Evolutionary conservation across 2,329 filamentous ascomycete species (phyloP).

Genomic region (Botryotinia calthae): DNA sequence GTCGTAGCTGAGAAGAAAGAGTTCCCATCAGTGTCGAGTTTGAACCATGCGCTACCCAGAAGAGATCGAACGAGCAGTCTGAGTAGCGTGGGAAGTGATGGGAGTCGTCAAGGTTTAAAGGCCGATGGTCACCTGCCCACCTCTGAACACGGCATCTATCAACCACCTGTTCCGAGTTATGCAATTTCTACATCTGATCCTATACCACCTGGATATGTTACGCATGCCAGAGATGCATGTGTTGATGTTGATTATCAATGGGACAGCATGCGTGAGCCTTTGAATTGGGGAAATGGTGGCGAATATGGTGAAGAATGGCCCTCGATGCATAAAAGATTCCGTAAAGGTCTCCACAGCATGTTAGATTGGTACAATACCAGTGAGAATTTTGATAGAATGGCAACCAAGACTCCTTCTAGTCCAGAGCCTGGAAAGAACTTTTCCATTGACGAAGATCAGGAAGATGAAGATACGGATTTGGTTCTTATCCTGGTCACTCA

Average conservation of each 20-base stretch:
- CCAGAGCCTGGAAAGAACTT: slow-evolving; percentile 35
- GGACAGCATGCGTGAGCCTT: slow-evolving; percentile 80
- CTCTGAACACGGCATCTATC: slow-evolving; percentile 53
- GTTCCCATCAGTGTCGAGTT: slow-evolving; percentile 31
- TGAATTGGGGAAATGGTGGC: slow-evolving; percentile 85
- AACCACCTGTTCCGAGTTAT: slow-evolving; percentile 76
- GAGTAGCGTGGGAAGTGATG: slow-evolving; percentile 36
- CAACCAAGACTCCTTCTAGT: slow-evolving; percentile 46
- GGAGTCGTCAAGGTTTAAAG: slow-evolving; percentile 28
- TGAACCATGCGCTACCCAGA: slow-evolving; percentile 33
- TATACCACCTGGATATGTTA: slow-evolving; percentile 84
- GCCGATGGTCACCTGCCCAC: slow-evolving; percentile 19
- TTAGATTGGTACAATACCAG: slow-evolving; percentile 75
- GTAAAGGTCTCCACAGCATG: slow-evolving; percentile 73
- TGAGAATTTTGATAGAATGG: slow-evolving; percentile 52
- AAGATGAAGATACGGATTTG: slow-evolving; percentile 67
- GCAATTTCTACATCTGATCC: slow-evolving; percentile 75
- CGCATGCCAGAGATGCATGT: slow-evolving; percentile 86
- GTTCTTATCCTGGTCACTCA: slow-evolving; percentile 89
- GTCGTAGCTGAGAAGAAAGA: slow-evolving; percentile 30
- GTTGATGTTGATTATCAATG: slow-evolving; percentile 88
- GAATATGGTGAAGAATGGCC: slow-evolving; percentile 93
- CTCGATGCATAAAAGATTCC: slow-evolving; percentile 87
- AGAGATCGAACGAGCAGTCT: slow-evolving; percentile 39
- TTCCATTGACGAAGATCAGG: slow-evolving; percentile 43